Percentiles rank a stretch among this genome's conserved stretches.
Conservation (phyloP, 2,329 filamentous ascomycete genomes). For the Trichophyton schoenleinii region DNA sequence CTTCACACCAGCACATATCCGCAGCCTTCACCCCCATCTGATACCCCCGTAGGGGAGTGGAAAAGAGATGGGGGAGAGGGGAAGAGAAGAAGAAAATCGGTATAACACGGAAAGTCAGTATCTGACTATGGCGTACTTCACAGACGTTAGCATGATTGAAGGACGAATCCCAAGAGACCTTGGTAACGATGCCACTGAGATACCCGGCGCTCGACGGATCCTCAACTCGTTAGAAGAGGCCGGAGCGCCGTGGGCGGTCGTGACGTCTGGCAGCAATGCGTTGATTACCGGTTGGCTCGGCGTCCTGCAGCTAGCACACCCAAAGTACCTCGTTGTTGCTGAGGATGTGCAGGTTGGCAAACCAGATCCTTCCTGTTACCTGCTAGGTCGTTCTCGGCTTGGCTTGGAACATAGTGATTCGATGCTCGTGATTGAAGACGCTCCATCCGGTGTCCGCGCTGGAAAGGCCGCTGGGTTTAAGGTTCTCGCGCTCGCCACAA, state of each 20-base stretch:
- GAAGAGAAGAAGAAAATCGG: neutral
- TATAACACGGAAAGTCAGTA: constrained; percentile 6
- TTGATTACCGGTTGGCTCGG: constrained; percentile 62
- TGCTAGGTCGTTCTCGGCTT: constrained; percentile 52
- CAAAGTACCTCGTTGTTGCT: constrained; percentile 57
- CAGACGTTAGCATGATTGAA: constrained; percentile 72
- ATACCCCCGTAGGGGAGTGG: neutral
- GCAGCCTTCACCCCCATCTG: neutral
- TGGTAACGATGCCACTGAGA: constrained; percentile 67
- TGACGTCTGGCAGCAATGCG: constrained; percentile 53
- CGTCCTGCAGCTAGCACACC: constrained; percentile 52
- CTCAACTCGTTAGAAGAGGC: constrained; percentile 52
- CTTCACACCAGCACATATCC: neutral
- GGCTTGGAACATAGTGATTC: constrained; percentile 36
- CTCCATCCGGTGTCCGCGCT: constrained; percentile 68
- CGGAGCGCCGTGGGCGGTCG: constrained; percentile 70
- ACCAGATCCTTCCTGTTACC: constrained; percentile 64
- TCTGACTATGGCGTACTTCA: neutral
- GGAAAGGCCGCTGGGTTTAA: constrained; percentile 78
- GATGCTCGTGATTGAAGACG: constrained; percentile 75
- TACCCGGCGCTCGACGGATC: constrained; percentile 66
- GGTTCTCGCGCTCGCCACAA: constrained; percentile 74
- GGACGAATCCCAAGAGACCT: constrained; percentile 62
- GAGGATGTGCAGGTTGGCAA: constrained; percentile 66
- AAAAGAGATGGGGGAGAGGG: neutral